phyloP scores from a whole-genome alignment of 345 rosid species.

The Zanthoxylum bungeanum region DNA sequence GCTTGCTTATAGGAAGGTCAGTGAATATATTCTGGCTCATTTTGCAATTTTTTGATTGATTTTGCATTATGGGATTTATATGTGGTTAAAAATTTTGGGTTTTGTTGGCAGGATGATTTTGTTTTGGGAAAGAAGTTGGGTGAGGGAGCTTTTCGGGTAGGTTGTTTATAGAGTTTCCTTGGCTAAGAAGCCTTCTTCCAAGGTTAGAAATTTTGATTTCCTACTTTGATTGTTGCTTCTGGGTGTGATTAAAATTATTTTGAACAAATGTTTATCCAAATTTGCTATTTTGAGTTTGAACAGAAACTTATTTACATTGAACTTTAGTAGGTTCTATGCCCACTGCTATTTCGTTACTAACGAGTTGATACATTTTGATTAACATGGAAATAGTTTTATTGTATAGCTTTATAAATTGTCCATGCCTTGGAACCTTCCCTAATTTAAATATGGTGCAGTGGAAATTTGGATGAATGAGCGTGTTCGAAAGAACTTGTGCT shows the following conservation, averaged over 20 bases:
- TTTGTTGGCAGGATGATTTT: slow-evolving; percentile 73
- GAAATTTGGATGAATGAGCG: slow-evolving; percentile 99
- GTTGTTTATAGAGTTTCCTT: slow-evolving; percentile 72
- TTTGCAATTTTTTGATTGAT: neutral
- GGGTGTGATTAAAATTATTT: neutral
- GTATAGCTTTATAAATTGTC: too few species aligned
- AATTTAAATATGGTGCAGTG: slow-evolving; percentile 92
- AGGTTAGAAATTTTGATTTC: slow-evolving; percentile 36
- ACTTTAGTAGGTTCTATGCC: neutral
- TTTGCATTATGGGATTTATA: neutral
- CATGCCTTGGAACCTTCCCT: too few species aligned
- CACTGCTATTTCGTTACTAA: neutral
- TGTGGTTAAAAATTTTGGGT: slow-evolving; percentile 7
- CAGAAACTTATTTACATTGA: neutral
- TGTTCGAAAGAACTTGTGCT: slow-evolving; percentile 91
- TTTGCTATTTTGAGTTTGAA: slow-evolving; percentile 5
- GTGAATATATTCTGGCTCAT: neutral
- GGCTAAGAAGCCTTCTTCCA: slow-evolving; percentile 62
- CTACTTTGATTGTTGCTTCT: too few species aligned
- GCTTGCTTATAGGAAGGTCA: slow-evolving; percentile 81
- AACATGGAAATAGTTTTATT: too few species aligned
- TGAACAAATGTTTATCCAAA: neutral
- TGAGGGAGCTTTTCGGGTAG: slow-evolving; percentile 96
- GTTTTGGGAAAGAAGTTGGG: slow-evolving; percentile 95
- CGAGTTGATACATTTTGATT: neutral